Base-by-base conservation (phyloP, 495 filamentous ascomycete species). In the Aspergillus sparsus region DNA sequence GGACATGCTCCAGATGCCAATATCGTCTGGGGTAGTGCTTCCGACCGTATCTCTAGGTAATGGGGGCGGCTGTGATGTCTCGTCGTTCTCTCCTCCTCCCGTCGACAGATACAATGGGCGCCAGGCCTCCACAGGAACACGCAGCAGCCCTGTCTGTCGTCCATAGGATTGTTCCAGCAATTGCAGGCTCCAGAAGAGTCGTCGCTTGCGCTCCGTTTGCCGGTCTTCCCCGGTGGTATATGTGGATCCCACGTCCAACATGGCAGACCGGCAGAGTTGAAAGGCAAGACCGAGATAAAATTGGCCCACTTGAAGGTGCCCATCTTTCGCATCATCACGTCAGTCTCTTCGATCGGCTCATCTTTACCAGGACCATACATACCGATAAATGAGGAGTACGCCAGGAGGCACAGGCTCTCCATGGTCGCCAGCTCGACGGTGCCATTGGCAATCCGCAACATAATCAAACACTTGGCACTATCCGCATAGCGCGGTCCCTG, bases 391-490 rank as follows among this genome's bases (percentile, higher is more conserved):
- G 72, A 74, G 1, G 73, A 76, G 57, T 74, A 80, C 7, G 77
- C 71, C 10, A 80, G 69, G 2, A 80, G 59, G 57, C 77, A 80
- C 5, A 80, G 60, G 58, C 76, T 77, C 49, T 80, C 77, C 8
- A 80, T 76, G 2, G 76, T 78, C 55, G 72, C 72, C 7, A 80
- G 64, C 16, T 73, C 76, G 5, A 80, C 76, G 2, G 75, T 76
- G 7, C 77, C 77, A 49, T 77, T 80, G 1, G 77, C 77, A 36
- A 80, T 75, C 7, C 76, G 76, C 42, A 80, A 70, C 77, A 80
- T 80, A 36, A 80, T 71, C 49, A 80, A 55, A 1, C 70, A 75
- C 47, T 71, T 69, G 15, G 76, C 77, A 39, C 68, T 77, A 27
- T 77, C 71, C 7, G 72, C 72, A 57, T 78, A 77, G 34, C 72